Percentiles rank a stretch among this genome's conserved stretches.
Evolutionary conservation across 2,329 filamentous ascomycete genomes (phyloP).

Genomic region (Penicillium sp.): DNA sequence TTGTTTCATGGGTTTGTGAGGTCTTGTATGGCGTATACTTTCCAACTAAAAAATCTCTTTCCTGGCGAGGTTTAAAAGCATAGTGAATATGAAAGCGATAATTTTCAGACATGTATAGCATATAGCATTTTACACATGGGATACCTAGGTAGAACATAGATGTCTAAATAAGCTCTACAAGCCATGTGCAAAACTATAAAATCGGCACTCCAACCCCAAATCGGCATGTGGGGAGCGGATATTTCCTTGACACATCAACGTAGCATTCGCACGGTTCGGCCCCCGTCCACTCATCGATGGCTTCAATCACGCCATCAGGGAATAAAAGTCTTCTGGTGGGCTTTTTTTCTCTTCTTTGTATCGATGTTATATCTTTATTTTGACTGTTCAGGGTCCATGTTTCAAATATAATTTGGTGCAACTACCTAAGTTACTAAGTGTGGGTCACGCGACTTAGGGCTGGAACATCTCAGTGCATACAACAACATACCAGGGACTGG

Average conservation of each 20-base stretch:
- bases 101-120: not conserved
- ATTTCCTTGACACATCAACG: slow-evolving; percentile 1
- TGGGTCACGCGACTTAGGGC: slow-evolving; percentile 22
- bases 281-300: slow-evolving; percentile 19
- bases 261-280: not conserved
- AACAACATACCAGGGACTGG: not conserved
- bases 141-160: too few species aligned
- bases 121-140: not conserved
- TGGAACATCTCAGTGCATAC: not conserved
- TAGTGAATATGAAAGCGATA: slow-evolving; percentile 13
- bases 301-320: slow-evolving; percentile 31
- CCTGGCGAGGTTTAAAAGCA: slow-evolving; percentile 22
- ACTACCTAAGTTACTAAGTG: slow-evolving; percentile 14
- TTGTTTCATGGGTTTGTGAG: slow-evolving; percentile 13
- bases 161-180: not conserved
- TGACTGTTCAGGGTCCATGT: not conserved
- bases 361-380: not conserved
- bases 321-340: not conserved
- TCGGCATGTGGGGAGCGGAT: not conserved
- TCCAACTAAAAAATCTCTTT: not conserved
- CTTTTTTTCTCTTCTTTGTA: not conserved
- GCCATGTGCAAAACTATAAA: not conserved
- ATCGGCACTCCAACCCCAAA: not conserved
- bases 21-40: slow-evolving; percentile 17
- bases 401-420: not conserved